Conservation (phyloP, 139 green algal species). For the Chlorella sp. region DNA sequence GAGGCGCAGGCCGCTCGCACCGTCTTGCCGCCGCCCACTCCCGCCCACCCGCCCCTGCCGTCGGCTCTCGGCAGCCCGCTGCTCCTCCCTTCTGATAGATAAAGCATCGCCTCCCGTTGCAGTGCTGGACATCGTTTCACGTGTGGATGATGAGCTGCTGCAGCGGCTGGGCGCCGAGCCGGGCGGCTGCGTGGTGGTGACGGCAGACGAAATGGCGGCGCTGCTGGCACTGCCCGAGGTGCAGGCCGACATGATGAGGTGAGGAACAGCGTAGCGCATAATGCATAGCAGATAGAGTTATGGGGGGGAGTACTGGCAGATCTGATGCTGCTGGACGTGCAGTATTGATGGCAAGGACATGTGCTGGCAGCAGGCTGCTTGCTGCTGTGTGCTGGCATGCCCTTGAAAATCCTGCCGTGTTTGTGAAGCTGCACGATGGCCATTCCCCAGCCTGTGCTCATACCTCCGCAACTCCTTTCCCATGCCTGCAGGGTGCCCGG, state of each 20-base stretch:
- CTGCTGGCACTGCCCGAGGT: constrained; percentile 42
- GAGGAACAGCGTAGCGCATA: neutral
- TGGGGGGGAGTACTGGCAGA: neutral
- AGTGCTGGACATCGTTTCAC: constrained; percentile 49
- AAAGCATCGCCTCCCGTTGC: neutral
- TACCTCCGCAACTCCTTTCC: neutral
- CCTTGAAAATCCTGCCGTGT: too few relatives aligned
- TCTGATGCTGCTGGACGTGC: neutral
- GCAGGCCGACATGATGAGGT: neutral
- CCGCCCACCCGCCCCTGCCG: neutral
- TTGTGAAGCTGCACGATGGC: too few relatives aligned
- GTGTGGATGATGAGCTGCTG: constrained; percentile 13
- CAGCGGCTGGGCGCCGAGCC: neutral
- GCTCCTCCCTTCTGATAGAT: neutral
- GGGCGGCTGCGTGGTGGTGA: constrained; percentile 44
- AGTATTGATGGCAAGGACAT: neutral
- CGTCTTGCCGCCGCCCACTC: neutral
- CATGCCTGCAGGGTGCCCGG: constrained; percentile 62
- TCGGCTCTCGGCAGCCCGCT: neutral
- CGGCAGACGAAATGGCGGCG: constrained; percentile 19
- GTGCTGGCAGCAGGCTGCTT: too few relatives aligned
- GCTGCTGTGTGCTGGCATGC: too few relatives aligned
- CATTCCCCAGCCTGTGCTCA: too few relatives aligned
- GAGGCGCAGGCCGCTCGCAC: neutral
- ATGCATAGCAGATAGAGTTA: too few relatives aligned